These are phyloP conservation scores for Neofusicoccum laricinum DNA, from an alignment of 2,329 filamentous ascomycete species.

Conservation along the genomic window DNA sequence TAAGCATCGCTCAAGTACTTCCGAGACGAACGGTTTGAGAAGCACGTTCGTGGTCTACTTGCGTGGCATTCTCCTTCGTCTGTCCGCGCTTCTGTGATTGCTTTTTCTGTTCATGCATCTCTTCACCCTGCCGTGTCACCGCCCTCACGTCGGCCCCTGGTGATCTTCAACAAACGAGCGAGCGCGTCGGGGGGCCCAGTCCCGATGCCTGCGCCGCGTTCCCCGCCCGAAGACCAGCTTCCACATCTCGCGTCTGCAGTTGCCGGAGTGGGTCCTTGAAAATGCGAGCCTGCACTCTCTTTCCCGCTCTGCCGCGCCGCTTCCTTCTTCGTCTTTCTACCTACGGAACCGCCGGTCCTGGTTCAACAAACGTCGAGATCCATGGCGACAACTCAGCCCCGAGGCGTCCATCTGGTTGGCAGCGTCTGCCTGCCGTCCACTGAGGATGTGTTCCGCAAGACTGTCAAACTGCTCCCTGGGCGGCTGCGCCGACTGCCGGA, in stretches of 20 bases:
- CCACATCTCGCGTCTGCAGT: background rate
- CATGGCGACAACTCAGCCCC: slow-evolving; percentile 7
- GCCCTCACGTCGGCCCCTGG: background rate
- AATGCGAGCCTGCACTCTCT: background rate
- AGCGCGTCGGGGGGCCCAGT: background rate
- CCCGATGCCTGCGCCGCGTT: background rate
- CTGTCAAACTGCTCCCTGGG: slow-evolving; percentile 12
- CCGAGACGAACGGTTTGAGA: too few relatives aligned
- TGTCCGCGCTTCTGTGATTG: background rate
- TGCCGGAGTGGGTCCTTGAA: background rate
- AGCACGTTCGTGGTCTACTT: background rate
- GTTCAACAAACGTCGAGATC: background rate
- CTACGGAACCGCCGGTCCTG: background rate
- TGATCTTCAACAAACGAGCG: background rate
- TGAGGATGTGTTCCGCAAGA: slow-evolving; percentile 16
- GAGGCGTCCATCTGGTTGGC: slow-evolving; percentile 22
- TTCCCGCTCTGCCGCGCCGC: background rate
- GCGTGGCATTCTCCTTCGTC: background rate
- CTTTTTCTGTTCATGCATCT: background rate
- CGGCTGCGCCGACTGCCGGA: slow-evolving; percentile 22
- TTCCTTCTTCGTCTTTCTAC: background rate
- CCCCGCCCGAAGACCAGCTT: background rate
- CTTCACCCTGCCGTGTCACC: background rate
- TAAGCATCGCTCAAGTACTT: too few relatives aligned
- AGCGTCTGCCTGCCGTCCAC: slow-evolving; percentile 18